Evolutionary conservation across 1,139 yeast genomes (phyloP), one percentile per base, ranked within the genome.

Genomic region (Sugiyamaella novakii): DNA sequence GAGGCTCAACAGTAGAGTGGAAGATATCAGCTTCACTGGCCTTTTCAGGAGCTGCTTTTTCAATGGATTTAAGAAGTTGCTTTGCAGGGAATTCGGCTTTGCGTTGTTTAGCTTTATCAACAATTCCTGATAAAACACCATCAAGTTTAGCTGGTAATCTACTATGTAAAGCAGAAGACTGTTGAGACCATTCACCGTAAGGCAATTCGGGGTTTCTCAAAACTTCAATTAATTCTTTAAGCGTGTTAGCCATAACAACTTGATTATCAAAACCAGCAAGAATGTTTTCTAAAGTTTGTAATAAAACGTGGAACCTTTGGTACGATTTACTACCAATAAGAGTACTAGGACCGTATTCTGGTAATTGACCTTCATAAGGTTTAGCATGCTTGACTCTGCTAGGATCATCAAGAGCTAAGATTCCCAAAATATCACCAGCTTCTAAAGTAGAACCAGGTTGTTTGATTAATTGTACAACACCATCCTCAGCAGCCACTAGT

Each of bases 371-470:
- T 69, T 89, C 96, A 63, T 79, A 92, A 43, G 98, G 96, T 67
- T 84, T 74, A 43, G 99, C 98, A 65, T 91, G 98, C 69, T 92
- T 92, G 49, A 92, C 98, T 73, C 88, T 89, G 5, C 96, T 83
- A 54, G 98, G 98, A 68, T 92, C 98, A 67, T 94, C 98, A 54
- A 92, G 77, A 25, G 97, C 84, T 60, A 92, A 77, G 55, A 92
- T 92, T 27, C 98, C 98, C 65, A 92, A 80, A 56, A 94, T 91
- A 66, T 92, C 98, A 71, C 98, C 98, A 43, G 98, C 97, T 62
- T 81, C 81, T 54, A 92, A 85, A 34, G 96, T 88, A 8, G 97
- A 84, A 52, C 99, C 99, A n/a, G 98, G 98, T 71, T 94, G 98
- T 70, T 92, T 91, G 65, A 92, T 81, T 47, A 89, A 76, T 73